Conservation (phyloP, 345 rosid species). For the Populus tremula region DNA sequence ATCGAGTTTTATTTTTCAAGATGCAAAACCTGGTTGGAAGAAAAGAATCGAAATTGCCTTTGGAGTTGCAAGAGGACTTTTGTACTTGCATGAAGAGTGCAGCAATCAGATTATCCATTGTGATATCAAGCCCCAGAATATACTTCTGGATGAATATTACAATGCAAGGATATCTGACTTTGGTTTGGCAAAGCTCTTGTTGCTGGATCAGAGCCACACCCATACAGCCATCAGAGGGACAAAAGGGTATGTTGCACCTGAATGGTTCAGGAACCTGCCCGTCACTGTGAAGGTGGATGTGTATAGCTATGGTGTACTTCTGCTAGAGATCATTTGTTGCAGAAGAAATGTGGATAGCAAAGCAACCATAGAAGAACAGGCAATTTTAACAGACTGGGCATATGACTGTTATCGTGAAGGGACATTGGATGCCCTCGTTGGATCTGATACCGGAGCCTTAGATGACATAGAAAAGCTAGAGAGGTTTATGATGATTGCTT, state of each 20-base stretch:
- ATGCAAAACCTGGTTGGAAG: slow-evolving; percentile 26
- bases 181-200: slow-evolving; percentile 38
- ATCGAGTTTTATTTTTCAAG: slow-evolving; percentile 24
- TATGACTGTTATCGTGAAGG: slow-evolving; percentile 16
- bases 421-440: slow-evolving; percentile 9
- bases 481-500: background rate
- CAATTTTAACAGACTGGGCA: slow-evolving; percentile 21
- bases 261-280: slow-evolving; percentile 2
- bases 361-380: background rate
- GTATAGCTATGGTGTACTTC: slow-evolving; percentile 5
- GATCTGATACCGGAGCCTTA: background rate
- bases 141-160: slow-evolving; percentile 28
- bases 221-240: background rate
- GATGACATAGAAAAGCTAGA: background rate
- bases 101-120: slow-evolving; percentile 37
- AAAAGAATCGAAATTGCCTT: slow-evolving; percentile 30
- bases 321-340: slow-evolving; percentile 10
- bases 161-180: slow-evolving; percentile 34
- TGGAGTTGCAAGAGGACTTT: slow-evolving; percentile 34
- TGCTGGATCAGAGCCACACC: background rate
- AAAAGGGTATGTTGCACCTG: slow-evolving; percentile 1
- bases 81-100: slow-evolving; percentile 41
- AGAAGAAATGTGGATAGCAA: slow-evolving; percentile 13
- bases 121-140: slow-evolving; percentile 42
- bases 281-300: slow-evolving; percentile 4